Base-by-base conservation (phyloP, 2,329 filamentous ascomycete genomes). In the Ophiocordyceps camponoti-saundersi region DNA sequence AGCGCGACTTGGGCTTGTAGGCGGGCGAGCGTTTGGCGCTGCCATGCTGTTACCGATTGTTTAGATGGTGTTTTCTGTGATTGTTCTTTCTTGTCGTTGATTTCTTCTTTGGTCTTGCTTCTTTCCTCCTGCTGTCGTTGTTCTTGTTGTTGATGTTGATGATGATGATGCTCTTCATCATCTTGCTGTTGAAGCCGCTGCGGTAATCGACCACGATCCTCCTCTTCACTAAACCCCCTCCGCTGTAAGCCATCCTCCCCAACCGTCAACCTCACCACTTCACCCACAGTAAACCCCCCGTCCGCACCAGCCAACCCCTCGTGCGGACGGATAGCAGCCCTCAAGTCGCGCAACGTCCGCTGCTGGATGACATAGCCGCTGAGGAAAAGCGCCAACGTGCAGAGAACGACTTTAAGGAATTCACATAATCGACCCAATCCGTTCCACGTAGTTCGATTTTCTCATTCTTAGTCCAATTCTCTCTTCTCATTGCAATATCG, bases 341-440 rank as follows among this genome's bases (percentile, higher is more conserved):
- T 84, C 30, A 95, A 73, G 55, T 82, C 81, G 51, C 75, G 76
- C 5, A 95, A 77, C 0, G 87, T 92, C 55, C 86, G 79, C 63
- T 95, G 89, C 58, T 95, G 89, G 46, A 95, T 73, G 3, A 80
- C 75, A 61, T 93, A 95, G 56, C 89, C 89, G 46, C 85, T 87
- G 30, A 95, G 71, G 62, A 95, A 95, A 23, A 95, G 78, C 5
- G 88, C 76, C 36, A 80, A 63, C 3, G 88, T 94, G 64, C 86
- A 95, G 23, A 85, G 61, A 52, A 85, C 67, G 49, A 95, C 83
- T 81, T 20, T 20, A 4, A 20, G n/a, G n/a, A n/a, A n/a, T n/a
- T n/a, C n/a, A 18, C 16, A 11, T 11, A 2, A 20, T 40, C 16
- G 18, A n/a, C 16, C 16, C 6, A 30, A 12, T 30, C 12, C 29